phyloP scores from a whole-genome alignment of 495 filamentous ascomycete species.

The Thermochaetoides thermophila region DNA sequence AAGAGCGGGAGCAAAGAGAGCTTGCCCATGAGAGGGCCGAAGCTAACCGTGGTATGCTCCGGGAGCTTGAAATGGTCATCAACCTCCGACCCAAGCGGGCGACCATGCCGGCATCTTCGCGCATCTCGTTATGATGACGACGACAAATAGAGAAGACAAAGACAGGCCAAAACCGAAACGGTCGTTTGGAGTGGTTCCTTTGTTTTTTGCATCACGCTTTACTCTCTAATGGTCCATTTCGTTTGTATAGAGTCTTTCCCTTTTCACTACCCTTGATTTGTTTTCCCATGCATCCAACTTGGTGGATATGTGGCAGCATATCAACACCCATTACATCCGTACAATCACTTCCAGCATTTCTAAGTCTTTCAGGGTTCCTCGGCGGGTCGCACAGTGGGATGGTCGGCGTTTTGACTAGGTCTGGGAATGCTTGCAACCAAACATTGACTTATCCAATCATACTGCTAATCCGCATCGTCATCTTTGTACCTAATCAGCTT shows the following conservation, averaged over 20 bases:
- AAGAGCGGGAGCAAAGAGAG: constrained; percentile 62
- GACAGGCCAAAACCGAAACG: constrained; percentile 4
- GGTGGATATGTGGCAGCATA: too few relatives aligned
- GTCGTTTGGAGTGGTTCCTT: constrained; percentile 7
- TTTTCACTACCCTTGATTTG: constrained; percentile 2
- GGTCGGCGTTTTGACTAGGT: too few relatives aligned
- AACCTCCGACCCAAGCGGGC: constrained; percentile 47
- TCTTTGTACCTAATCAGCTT: too few relatives aligned
- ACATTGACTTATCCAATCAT: too few relatives aligned
- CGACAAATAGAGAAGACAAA: too few relatives aligned
- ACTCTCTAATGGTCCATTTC: constrained; percentile 4
- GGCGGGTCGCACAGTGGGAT: too few relatives aligned
- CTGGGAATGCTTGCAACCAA: too few relatives aligned
- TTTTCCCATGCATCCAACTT: too few relatives aligned
- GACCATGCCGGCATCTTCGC: constrained; percentile 10
- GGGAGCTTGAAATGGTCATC: constrained; percentile 78
- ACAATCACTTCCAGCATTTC: too few relatives aligned
- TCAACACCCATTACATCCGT: too few relatives aligned
- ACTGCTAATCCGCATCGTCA: too few relatives aligned
- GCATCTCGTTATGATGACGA: constrained; percentile 21
- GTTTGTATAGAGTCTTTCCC: constrained; percentile 8
- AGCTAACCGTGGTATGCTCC: constrained; percentile 74
- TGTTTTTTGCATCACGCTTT: constrained; percentile 5
- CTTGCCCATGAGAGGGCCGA: constrained; percentile 54
- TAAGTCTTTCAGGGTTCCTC: too few relatives aligned